A percentile compares a stretch with the other conserved stretches of the same genome.
These are phyloP conservation scores for Neonectria sp. DNA, from an alignment of 2,329 filamentous ascomycete genomes.

Conservation along the genomic window DNA sequence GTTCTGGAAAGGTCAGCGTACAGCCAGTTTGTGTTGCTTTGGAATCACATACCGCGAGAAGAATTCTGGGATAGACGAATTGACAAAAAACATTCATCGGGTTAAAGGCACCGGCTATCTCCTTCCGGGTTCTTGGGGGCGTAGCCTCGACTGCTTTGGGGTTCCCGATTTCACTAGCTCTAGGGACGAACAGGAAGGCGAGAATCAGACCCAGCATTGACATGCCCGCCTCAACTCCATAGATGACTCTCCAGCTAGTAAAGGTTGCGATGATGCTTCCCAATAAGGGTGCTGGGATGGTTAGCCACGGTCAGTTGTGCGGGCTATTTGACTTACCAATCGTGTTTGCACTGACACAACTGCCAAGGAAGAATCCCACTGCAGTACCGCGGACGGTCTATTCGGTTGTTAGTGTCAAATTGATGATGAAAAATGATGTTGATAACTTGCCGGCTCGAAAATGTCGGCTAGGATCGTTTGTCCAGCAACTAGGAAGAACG, in stretches of 20 bases:
- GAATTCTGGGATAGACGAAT: conserved; percentile 41
- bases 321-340: conserved; percentile 35
- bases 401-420: not conserved
- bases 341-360: conserved; percentile 44
- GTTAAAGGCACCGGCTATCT: conserved; percentile 43
- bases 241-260: conserved; percentile 48
- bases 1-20: conserved; percentile 36
- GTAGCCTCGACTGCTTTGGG: conserved; percentile 35
- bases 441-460: conserved; percentile 42
- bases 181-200: conserved; percentile 46
- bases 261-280: conserved; percentile 48
- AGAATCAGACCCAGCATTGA: conserved; percentile 42
- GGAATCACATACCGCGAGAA: conserved; percentile 38
- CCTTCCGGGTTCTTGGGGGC: conserved; percentile 26
- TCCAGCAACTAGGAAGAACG: conserved; percentile 46
- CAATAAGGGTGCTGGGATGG: conserved; percentile 36
- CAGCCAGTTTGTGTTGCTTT: not conserved
- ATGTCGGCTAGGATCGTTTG: conserved; percentile 47
- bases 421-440: not conserved
- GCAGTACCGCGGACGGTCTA: conserved; percentile 45
- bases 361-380: conserved; percentile 46
- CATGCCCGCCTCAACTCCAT: conserved; percentile 46
- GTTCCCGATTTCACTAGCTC: conserved; percentile 40
- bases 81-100: conserved; percentile 47
- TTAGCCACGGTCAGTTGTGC: conserved; percentile 2